A percentile compares a stretch with the other conserved stretches of the same genome.
Conservation (phyloP, 1,284 basidiomycete species). For the Cystobasidium pallidum region DNA sequence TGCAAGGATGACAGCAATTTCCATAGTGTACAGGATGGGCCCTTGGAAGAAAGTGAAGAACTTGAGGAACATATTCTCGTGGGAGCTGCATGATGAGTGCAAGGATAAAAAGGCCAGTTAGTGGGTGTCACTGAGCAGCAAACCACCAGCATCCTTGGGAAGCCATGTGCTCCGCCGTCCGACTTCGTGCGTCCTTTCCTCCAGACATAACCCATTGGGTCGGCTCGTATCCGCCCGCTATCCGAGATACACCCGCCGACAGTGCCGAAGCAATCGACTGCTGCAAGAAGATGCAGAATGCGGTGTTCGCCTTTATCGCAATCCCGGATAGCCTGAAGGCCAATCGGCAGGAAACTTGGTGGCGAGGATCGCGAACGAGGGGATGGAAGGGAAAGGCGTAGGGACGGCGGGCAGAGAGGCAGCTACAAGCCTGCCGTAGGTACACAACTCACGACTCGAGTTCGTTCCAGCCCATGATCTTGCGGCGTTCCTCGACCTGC, state of each 20-base stretch:
- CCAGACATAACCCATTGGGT: too few relatives aligned
- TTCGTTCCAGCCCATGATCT: constrained; percentile 57
- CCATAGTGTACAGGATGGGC: constrained; percentile 59
- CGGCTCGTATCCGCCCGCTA: too few relatives aligned
- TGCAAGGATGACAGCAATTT: constrained; percentile 57
- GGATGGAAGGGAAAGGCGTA: constrained; percentile 21
- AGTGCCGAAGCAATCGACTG: too few relatives aligned
- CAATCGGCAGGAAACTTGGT: constrained; percentile 35
- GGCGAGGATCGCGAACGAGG: neutral
- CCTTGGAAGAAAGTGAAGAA: constrained; percentile 58
- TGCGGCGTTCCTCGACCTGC: constrained; percentile 57
- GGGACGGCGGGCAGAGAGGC: neutral
- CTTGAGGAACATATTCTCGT: constrained; percentile 61
- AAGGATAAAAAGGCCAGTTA: neutral
- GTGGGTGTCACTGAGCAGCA: too few relatives aligned
- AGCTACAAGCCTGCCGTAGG: neutral
- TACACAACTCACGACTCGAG: constrained; percentile 52
- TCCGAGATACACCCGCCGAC: too few relatives aligned
- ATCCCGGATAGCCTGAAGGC: neutral
- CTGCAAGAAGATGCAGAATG: too few relatives aligned
- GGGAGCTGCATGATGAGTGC: constrained; percentile 45
- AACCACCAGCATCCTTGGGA: too few relatives aligned
- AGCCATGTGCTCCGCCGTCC: too few relatives aligned
- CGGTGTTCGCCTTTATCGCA: neutral
- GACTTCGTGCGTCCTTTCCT: too few relatives aligned